phyloP scores from a whole-genome alignment of 2,329 filamentous ascomycete species.

The Tolypocladium sp. region DNA sequence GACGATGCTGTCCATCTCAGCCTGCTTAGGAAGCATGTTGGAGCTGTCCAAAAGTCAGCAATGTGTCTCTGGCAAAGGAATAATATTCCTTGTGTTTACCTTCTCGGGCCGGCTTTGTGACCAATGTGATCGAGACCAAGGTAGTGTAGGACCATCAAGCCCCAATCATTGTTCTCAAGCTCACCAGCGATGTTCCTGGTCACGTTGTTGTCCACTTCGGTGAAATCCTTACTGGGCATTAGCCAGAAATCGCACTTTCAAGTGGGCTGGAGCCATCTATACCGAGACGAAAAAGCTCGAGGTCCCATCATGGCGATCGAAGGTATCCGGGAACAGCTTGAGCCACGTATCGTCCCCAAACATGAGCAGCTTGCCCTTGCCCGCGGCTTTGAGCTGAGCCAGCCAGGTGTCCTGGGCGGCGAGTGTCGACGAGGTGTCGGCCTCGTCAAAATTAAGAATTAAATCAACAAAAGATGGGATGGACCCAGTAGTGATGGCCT shows the following conservation, averaged over 20 bases:
- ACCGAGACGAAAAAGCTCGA: slow-evolving; percentile 98
- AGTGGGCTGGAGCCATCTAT: slow-evolving; percentile 28
- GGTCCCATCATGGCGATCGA: slow-evolving; percentile 82
- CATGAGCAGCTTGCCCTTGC: slow-evolving; percentile 72
- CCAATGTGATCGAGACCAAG: slow-evolving; percentile 95
- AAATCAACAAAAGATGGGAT: slow-evolving; percentile 98
- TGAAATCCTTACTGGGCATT: slow-evolving; percentile 67
- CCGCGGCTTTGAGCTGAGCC: slow-evolving; percentile 74
- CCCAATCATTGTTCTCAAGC: slow-evolving; percentile 73
- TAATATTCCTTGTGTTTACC: slow-evolving; percentile 40
- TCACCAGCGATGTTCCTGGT: slow-evolving; percentile 80
- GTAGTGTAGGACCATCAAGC: slow-evolving; percentile 89
- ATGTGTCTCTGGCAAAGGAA: background rate
- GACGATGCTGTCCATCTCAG: slow-evolving; percentile 85
- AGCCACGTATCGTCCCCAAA: slow-evolving; percentile 98
- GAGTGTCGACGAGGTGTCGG: slow-evolving; percentile 80
- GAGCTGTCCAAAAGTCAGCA: slow-evolving; percentile 40
- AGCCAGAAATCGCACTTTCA: slow-evolving; percentile 1
- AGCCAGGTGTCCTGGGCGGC: slow-evolving; percentile 92
- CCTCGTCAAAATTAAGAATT: slow-evolving; percentile 93
- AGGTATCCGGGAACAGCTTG: slow-evolving; percentile 86
- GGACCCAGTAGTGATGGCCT: slow-evolving; percentile 93
- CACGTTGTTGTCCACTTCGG: slow-evolving; percentile 95
- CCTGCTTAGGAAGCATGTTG: slow-evolving; percentile 88
- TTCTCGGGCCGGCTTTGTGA: slow-evolving; percentile 84